Conservation (phyloP, 768 basidiomycete species). For the Boletus sp. region DNA sequence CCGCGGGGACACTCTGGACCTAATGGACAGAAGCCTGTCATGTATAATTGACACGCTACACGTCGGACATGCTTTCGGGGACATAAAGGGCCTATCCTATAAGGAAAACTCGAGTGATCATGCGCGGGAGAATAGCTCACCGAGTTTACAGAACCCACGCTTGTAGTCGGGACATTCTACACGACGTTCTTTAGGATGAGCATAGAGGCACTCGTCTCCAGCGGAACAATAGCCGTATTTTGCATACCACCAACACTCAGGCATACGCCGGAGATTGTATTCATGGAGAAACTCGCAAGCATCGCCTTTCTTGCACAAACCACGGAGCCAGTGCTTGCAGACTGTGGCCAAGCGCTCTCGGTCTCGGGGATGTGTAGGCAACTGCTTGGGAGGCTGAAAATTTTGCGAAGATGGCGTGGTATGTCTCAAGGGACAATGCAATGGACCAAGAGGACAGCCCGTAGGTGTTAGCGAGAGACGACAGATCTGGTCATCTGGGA, state of each 20-base stretch:
- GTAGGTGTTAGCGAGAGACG: slow-evolving; percentile 74
- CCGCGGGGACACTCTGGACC: slow-evolving; percentile 86
- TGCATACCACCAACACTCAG: slow-evolving; percentile 98
- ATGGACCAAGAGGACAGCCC: slow-evolving; percentile 88
- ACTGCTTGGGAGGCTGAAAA: slow-evolving; percentile 83
- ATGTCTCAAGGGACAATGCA: slow-evolving; percentile 90
- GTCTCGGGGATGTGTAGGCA: slow-evolving; percentile 81
- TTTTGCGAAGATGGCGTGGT: slow-evolving; percentile 85
- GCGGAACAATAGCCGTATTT: slow-evolving; percentile 97
- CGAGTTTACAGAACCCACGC: slow-evolving; percentile 92
- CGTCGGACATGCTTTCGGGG: slow-evolving; percentile 91
- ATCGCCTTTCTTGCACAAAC: slow-evolving; percentile 97
- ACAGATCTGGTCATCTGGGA: slow-evolving; percentile 91
- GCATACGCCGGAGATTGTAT: slow-evolving; percentile 97
- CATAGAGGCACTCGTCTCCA: slow-evolving; percentile 96
- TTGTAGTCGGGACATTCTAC: slow-evolving; percentile 96
- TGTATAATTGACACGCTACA: slow-evolving; percentile 86
- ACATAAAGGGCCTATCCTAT: slow-evolving; percentile 70
- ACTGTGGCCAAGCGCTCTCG: slow-evolving; percentile 86
- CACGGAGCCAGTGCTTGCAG: slow-evolving; percentile 98
- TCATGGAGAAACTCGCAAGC: slow-evolving; percentile 99
- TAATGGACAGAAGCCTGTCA: slow-evolving; percentile 90
- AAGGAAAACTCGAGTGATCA: slow-evolving; percentile 7
- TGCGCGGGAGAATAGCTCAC: slow-evolving; percentile 42
- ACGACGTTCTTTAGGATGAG: slow-evolving; percentile 87